Conservation (phyloP, 2,329 filamentous ascomycete genomes). For the Pseudocercospora ulei region DNA sequence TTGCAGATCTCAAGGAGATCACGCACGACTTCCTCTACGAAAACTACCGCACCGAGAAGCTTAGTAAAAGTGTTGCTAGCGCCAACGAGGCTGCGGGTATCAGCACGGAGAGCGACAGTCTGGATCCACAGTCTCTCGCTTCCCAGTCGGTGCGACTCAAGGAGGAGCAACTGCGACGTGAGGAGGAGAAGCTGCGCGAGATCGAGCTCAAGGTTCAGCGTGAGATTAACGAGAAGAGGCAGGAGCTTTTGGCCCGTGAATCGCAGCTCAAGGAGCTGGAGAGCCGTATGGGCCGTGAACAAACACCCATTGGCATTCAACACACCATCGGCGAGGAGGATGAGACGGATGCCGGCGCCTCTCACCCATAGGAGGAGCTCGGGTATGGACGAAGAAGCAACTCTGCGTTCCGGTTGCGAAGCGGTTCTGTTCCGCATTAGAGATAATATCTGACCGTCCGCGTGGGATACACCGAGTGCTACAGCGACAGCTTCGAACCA, state of each 20-base stretch:
- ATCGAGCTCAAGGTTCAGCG: conserved; percentile 99
- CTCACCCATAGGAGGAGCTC: conserved; percentile 16
- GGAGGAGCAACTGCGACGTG: conserved; percentile 97
- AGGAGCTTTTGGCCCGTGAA: conserved; percentile 93
- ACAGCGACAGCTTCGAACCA: conserved; percentile 9
- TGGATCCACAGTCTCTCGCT: conserved; percentile 95
- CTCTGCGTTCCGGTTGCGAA: background rate
- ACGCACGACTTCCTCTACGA: conserved; percentile 99
- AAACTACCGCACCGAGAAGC: conserved; percentile 99
- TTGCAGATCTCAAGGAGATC: conserved; percentile 98
- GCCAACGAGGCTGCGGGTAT: conserved; percentile 50
- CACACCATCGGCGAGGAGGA: conserved; percentile 21
- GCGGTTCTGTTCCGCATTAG: conserved; percentile 4
- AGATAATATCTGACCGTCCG: conserved; percentile 5
- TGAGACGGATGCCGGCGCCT: conserved; percentile 23
- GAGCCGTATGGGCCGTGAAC: conserved; percentile 75
- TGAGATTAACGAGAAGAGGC: conserved; percentile 99
- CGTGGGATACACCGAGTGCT: conserved; percentile 8
- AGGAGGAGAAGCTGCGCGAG: conserved; percentile 99
- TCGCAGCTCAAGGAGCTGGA: conserved; percentile 98
- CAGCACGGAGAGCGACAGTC: conserved; percentile 46
- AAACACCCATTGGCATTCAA: conserved; percentile 23
- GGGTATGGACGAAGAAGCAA: background rate
- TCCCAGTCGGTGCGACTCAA: conserved; percentile 97
- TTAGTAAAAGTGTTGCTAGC: conserved; percentile 90